Evolutionary conservation across 1,139 yeast species (phyloP), one percentile per base, ranked within the genome.

Genomic region (Kazachstania sp.): DNA sequence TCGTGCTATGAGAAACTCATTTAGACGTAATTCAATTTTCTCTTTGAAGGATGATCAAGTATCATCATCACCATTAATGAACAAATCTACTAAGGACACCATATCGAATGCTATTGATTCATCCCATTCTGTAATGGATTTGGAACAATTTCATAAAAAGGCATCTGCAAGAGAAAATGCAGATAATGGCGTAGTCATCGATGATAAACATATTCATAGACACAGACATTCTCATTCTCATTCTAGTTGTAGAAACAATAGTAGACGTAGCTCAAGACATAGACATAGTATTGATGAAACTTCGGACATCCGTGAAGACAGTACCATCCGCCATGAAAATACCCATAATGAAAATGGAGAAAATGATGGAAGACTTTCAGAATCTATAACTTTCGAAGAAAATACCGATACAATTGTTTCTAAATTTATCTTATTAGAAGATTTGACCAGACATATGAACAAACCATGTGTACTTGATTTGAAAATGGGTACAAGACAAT

Each of bases 401-500:
- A 49, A 51, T 30, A 49, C 48, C 3, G 64, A 58, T 45, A 60
- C 66, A 1, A 57, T 63, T 37, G 69, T 65, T 4, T 61, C 66
- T 1, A 72, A 94, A 55, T 88, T 88, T 60, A 84, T 94, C 37
- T 69, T 94, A n/a, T 71, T 90, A 46, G 98, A 94, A 61, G 99
- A 94, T 67, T 70, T 94, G 47, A 90, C 97, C 0, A 76, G 82
- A 45, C 86, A 87, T 32, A 79, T 92, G 82, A 71, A 68, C 32
- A 77, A 76, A 51, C 97, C 98, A 0, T 88, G 97, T 63, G 97
- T 92, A 1, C 71, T 94, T 50, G 99, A 94, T 66, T 73, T 94
- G 55, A 94, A 94, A 64, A 92, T 94, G 97, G 99, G 99, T 1
- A 90, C 99, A 0, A 74, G 99, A 47, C 99, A 94, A 66, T 92